Percentiles rank a stretch among this genome's conserved stretches.
These are phyloP conservation scores for Aspergillus pseudoglaucus DNA, from an alignment of 2,329 filamentous ascomycete species.

Conservation along the genomic window DNA sequence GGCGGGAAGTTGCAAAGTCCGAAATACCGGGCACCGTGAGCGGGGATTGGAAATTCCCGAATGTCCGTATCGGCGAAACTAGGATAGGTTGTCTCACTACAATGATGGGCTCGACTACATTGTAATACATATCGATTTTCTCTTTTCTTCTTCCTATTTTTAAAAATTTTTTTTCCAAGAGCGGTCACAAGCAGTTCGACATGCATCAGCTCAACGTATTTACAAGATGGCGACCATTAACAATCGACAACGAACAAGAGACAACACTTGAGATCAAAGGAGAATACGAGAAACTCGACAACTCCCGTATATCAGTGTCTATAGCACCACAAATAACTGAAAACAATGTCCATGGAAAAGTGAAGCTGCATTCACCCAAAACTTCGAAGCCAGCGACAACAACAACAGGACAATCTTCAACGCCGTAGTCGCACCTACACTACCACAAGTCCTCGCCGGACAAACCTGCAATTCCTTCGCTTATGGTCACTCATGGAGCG, in stretches of 20 bases:
- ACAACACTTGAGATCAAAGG: background rate
- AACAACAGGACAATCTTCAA: constrained; percentile 25
- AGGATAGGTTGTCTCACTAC: too few relatives aligned
- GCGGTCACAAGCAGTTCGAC: background rate
- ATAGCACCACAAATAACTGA: background rate
- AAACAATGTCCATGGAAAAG: constrained; percentile 19
- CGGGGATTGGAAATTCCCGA: too few relatives aligned
- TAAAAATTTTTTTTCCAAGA: too few relatives aligned
- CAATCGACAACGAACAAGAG: background rate
- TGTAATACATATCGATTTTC: too few relatives aligned
- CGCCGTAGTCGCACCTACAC: constrained; percentile 25
- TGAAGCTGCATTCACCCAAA: constrained; percentile 12
- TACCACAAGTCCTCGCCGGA: constrained; percentile 30
- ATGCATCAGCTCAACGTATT: background rate
- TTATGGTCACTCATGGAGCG: constrained; percentile 40
- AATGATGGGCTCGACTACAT: too few relatives aligned
- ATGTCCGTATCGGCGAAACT: too few relatives aligned
- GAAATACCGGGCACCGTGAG: too few relatives aligned
- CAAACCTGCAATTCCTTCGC: constrained; percentile 39
- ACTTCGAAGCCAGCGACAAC: constrained; percentile 15
- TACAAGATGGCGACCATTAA: background rate
- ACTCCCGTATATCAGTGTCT: background rate
- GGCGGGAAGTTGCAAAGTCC: too few relatives aligned
- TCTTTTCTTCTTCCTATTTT: too few relatives aligned
- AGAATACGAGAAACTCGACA: background rate